These are phyloP conservation scores for Malassezia japonica DNA, from an alignment of 1,284 basidiomycete genomes.

Conservation along the genomic window DNA sequence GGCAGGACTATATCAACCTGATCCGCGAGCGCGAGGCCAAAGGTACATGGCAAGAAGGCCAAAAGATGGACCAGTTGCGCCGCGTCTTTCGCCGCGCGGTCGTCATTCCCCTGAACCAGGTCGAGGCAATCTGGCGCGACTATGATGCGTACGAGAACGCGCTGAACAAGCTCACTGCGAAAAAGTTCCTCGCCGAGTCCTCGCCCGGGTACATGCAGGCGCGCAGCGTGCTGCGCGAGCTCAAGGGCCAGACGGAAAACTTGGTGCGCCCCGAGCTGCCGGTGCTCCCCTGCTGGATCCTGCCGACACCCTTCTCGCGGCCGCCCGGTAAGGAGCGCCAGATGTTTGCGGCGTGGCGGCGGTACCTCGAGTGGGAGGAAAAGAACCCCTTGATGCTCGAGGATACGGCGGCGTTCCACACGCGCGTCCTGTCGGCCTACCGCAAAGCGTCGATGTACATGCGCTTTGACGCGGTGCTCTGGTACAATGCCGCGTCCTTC, in stretches of 20 bases:
- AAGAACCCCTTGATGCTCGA: slow-evolving; percentile 84
- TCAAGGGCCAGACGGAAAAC: slow-evolving; percentile 57
- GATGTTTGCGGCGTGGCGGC: slow-evolving; percentile 74
- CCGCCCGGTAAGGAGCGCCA: slow-evolving; percentile 56
- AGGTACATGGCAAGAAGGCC: slow-evolving; percentile 74
- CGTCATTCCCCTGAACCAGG: slow-evolving; percentile 82
- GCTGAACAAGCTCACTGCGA: slow-evolving; percentile 85
- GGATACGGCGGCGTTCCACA: slow-evolving; percentile 58
- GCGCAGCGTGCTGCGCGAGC: slow-evolving; percentile 71
- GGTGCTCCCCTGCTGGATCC: slow-evolving; percentile 30
- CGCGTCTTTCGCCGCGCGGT: slow-evolving; percentile 88
- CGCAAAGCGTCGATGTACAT: slow-evolving; percentile 77
- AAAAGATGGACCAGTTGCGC: slow-evolving; percentile 84
- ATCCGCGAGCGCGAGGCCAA: slow-evolving; percentile 60
- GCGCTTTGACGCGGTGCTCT: slow-evolving; percentile 90
- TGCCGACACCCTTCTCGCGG: background rate
- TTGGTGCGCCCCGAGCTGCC: slow-evolving; percentile 36
- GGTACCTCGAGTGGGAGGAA: slow-evolving; percentile 91
- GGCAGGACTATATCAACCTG: slow-evolving; percentile 67
- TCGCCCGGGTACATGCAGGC: slow-evolving; percentile 88
- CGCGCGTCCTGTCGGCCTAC: slow-evolving; percentile 71
- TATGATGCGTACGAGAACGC: slow-evolving; percentile 86
- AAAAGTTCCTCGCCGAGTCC: slow-evolving; percentile 79
- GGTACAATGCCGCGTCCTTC: slow-evolving; percentile 86
- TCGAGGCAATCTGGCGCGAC: slow-evolving; percentile 88